Base-by-base conservation (phyloP, 768 basidiomycete genomes). In the Russula vinacea region DNA sequence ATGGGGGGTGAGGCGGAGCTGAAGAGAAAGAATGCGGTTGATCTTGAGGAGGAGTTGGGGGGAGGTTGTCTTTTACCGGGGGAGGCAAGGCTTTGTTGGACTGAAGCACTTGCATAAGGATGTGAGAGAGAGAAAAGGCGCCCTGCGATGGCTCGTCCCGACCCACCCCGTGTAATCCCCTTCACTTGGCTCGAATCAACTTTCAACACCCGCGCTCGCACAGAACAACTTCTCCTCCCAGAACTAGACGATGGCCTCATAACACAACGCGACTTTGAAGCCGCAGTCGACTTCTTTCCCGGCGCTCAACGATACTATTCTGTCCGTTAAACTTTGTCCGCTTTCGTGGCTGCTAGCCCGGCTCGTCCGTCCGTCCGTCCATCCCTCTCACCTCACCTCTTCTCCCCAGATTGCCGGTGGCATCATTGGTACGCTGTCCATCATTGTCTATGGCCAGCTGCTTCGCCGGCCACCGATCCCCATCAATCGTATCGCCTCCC, bases 221-320 rank as follows among this genome's bases (percentile, higher is more conserved):
- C 79, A 56, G 80, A 84, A 64, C 59, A 75, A n/a, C 80, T 84
- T 47, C 78, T 86, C 26, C 72, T 76, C 5, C 83, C 83, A 55
- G 79, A 86, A 67, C 78, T 78, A 55, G 80, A 84, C 39, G 70
- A 75, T n/a, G 84, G 82, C 17, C 76, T 77, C 67, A 73, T 85
- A 62, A 77, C 79, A 5, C 70, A 68, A 22, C 80, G 78, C 59
- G 87, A 89, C 76, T 88, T 81, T 71, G 78, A 86, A 0, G 72
- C 80, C 13, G 82, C 86, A 5, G 70, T 77, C 62, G 71, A 71
- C 32, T 89, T 88, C 76, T 73, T 85, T 32, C 80, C 85, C 42
- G 80, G 79, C 44, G 68, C 71, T 76, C 68, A 81, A 75, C 72
- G 77, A 37, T 77, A 81, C 65, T 77, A 75, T 66, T 77, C 79